Base-by-base conservation (phyloP, 805 yeast genomes). In the Pichia rugopelliculosa region DNA sequence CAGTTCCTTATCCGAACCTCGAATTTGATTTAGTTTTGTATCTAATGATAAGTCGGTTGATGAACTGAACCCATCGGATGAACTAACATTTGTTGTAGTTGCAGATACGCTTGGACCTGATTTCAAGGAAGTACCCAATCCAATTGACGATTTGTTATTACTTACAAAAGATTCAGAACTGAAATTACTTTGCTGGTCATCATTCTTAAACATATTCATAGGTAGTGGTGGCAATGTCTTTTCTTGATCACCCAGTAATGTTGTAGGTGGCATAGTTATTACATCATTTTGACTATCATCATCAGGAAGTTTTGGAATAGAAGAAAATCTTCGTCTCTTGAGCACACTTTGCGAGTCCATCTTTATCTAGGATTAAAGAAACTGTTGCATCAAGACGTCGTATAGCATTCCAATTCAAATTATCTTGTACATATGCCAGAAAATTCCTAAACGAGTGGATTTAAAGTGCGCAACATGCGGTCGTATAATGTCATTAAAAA, bases 281-380 rank as follows among this genome's bases (percentile, higher is more conserved):
- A 58, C 51, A 15, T 56, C 49, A 24, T 53, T 58, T 21, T 47
- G 51, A 17, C 46, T 41, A 39, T 57, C 59, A 38, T 59, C 61
- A 43, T 60, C 63, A 2, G 64, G 62, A 10, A 60, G 42, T 39
- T 57, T 48, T 4, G 64, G 63, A 25, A 54, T 49, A 5, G 40
- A 30, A 6, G 44, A 37, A 11, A 38, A 11, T 9, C 46, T 33
- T 30, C 30, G 39, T 15, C 34, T 36, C 25, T 27, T 42, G 5
- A 6, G 15, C 3, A n/a, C n/a, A 10, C n/a, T 39, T 4, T 18
- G 6, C 9, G 44, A 22, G 17, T 33, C 37, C 38, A 30, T 41
- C 20, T 15, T 30, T 15, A n/a, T 41, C 22, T 12, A 13, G 13
- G 12, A 21, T 4, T 37, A n/a, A 5, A 21, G 13, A 5, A 20